Evolutionary conservation across 352 stramenopile species (phyloP).

Genomic region (Globisporangium heterothallicum): DNA sequence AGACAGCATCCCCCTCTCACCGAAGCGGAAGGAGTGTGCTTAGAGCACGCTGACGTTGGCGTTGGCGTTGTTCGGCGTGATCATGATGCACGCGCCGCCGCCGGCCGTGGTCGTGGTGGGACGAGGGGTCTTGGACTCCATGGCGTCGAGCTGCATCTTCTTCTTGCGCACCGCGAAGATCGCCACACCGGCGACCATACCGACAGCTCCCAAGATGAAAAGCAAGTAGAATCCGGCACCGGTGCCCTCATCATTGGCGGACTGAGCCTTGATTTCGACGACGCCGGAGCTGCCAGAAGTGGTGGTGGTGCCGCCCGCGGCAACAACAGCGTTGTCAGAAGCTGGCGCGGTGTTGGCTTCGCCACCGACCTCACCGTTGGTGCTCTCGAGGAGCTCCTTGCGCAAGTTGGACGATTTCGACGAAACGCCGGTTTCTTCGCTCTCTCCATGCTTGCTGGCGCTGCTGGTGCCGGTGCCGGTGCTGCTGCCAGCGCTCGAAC

Average conservation of each 20-base stretch:
- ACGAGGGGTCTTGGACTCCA: slow-evolving; percentile 54
- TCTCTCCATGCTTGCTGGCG: slow-evolving; percentile 8
- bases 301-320: slow-evolving; percentile 14
- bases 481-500: no score
- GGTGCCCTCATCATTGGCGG: neutral
- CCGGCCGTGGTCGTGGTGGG: slow-evolving; percentile 20
- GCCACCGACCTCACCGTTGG: slow-evolving; percentile 12
- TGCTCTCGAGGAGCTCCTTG: slow-evolving; percentile 1
- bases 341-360: slow-evolving; percentile 1
- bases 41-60: slow-evolving; percentile 23
- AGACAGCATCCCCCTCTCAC: no score
- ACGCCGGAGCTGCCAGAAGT: slow-evolving; percentile 21
- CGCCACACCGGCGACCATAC: slow-evolving; percentile 41
- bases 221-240: slow-evolving; percentile 24
- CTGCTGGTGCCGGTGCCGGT: neutral
- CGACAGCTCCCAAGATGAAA: slow-evolving; percentile 22
- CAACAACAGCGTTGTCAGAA: slow-evolving; percentile 9
- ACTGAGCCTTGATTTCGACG: slow-evolving; percentile 46
- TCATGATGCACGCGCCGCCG: slow-evolving; percentile 32
- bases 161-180: slow-evolving; percentile 64
- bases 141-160: slow-evolving; percentile 50
- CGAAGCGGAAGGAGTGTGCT: no score
- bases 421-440: slow-evolving; percentile 8
- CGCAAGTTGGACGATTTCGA: neutral
- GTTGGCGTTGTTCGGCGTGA: slow-evolving; percentile 45